Conservation (phyloP, 2,329 filamentous ascomycete genomes). For the Talaromyces sp. region DNA sequence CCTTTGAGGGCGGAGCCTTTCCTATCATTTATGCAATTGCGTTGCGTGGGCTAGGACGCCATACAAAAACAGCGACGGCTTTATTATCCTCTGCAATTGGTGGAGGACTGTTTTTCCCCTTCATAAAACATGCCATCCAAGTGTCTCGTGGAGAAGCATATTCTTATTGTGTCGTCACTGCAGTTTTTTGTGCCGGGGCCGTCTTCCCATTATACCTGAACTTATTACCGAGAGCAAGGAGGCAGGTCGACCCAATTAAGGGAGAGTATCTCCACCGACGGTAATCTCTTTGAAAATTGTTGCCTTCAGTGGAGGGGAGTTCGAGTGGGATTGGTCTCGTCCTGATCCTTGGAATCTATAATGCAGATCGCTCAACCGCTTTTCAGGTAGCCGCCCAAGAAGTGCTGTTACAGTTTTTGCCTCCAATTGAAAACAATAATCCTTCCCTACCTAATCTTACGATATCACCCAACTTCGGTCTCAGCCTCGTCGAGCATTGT, state of each 20-base stretch:
- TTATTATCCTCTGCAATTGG: conserved; percentile 54
- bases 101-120: conserved; percentile 25
- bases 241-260: background rate
- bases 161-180: background rate
- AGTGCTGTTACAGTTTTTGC: no score
- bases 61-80: conserved; percentile 57
- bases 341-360: no score
- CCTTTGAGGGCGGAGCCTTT: conserved; percentile 60
- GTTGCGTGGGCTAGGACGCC: conserved; percentile 55
- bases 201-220: background rate
- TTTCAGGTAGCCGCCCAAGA: no score
- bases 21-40: conserved; percentile 57
- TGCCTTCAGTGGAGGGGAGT: no score
- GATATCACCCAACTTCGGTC: no score
- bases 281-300: background rate
- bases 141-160: background rate
- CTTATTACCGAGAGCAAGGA: background rate
- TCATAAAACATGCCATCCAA: background rate
- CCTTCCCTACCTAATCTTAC: no score
- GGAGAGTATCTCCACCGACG: background rate
- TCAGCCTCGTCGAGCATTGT: no score
- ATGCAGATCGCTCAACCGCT: no score
- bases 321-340: no score
- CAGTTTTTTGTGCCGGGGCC: background rate
- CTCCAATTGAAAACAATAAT: no score